Base-by-base conservation (phyloP, 177 flowering plant species). In the Vitis hybrid region DNA sequence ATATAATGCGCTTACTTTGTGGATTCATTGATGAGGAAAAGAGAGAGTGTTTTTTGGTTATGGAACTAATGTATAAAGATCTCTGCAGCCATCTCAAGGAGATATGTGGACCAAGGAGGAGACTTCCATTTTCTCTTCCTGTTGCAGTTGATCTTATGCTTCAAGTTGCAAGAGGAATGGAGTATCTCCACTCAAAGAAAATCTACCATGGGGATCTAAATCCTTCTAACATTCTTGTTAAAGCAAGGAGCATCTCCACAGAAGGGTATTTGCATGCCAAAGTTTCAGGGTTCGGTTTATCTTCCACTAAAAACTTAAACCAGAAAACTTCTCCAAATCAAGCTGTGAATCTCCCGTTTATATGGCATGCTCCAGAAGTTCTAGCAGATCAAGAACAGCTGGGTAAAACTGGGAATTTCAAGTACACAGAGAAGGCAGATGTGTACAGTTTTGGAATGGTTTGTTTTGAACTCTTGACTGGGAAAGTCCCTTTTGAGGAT, bases 161-260 rank as follows among this genome's bases (percentile, higher is more conserved):
- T 60, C 85, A 84, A 58, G 79, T 84, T 62, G 85, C 84, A 15
- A 72, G 87, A 72, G 87, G 85, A 64, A 80, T 84, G 83, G 87
- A 80, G 55, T 82, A 82, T 71, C 80, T 82, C 4, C 87, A 84
- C 50, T 78, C 80, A 0, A 72, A 75, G 71, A 73, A 77, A 68
- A 76, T 82, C 52, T 80, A 75, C 64, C 87, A 82, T 62, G 83
- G 85, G 6, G 72, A 79, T 51, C 56, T 82, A 50, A 80, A 76
- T 12, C 82, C 83, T 45, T 74, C 67, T 6, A 82, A 80, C 59
- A 75, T 84, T 62, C 79, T 84, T 17, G 74, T 84, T 4, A 81
- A 76, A 58, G 48, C 80, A 50, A 75, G 81, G 62, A 56, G 69
- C 11, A 54, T 5, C 39, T 68, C 72, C 3, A 6, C 72, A 30